Percentiles rank a stretch among this genome's conserved stretches.
These are phyloP conservation scores for Calonectria pteridis DNA, from an alignment of 2,329 filamentous ascomycete genomes.

Conservation along the genomic window DNA sequence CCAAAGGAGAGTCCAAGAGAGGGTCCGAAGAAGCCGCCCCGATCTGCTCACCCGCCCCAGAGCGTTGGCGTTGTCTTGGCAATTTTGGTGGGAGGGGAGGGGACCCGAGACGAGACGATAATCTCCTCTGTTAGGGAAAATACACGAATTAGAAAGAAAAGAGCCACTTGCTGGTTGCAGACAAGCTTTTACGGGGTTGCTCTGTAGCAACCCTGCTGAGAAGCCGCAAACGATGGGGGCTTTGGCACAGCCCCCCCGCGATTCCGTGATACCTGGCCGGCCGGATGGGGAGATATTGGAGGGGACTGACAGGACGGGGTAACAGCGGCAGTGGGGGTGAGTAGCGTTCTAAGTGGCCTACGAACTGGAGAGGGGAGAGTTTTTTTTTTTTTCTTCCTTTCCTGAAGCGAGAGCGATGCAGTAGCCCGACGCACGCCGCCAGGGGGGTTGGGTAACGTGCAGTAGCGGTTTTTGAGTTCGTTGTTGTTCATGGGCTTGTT, in stretches of 20 bases:
- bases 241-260: conserved; percentile 17
- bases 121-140: not conserved
- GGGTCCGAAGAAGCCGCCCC: not conserved
- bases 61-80: not conserved
- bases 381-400: not conserved
- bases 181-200: conserved; percentile 9
- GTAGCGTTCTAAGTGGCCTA: conserved; percentile 11
- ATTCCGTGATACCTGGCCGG: not conserved
- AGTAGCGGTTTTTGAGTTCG: conserved; percentile 22
- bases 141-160: not conserved
- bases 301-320: conserved; percentile 3
- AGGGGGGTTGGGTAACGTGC: conserved; percentile 26
- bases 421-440: conserved; percentile 40
- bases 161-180: not conserved
- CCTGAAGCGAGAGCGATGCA: conserved; percentile 31
- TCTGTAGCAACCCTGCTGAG: not conserved
- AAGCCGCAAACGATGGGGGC: not conserved
- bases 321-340: not conserved
- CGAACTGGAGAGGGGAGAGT: not conserved
- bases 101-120: not conserved
- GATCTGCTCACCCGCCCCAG: conserved; percentile 5
- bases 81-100: not conserved
- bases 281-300: conserved; percentile 1
- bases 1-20: not conserved
- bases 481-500: conserved; percentile 1